Base-by-base conservation (phyloP, 495 filamentous ascomycete species). In the Ramalina intermedia region DNA sequence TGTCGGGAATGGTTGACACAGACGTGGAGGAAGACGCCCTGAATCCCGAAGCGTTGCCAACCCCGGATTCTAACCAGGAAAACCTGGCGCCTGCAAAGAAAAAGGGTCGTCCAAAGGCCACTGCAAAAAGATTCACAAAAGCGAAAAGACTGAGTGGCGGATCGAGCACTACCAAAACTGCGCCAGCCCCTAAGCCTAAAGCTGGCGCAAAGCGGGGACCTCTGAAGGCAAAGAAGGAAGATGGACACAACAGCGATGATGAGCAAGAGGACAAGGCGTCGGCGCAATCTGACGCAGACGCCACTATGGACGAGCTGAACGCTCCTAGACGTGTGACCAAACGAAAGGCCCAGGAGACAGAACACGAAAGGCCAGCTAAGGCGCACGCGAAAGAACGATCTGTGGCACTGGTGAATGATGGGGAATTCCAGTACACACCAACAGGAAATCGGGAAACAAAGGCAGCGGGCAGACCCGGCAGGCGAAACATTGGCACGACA, bases 1-100 rank as follows among this genome's bases (percentile, higher is more conserved):
- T 85, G 21, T 74, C 81, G 51, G 74, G 69, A n/a, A 65, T 82
- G 41, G 68, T 81, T 35, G 81, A 79, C 50, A 83, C 79, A 37
- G 81, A 84, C 46, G 76, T 78, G 53, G 82, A 87, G 43, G 79
- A 82, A 63, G 67, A 70, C 27, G 65, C 65, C 47, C 60, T 63
- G 44, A 45, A 59, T 17, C 52, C 50, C 45, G 61, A 63, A 48
- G 52, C 61, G 36, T 58, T 69, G 47, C 66, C 64, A 7, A 65
- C 61, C 11, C 58, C 63, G 36, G 64, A 67, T 52, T 58, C 61
- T 18, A 54, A 60, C 6, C 61, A 65, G 36, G 67, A 71, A 40
- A 66, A 67, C 38, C 54, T 26, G 18, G 51, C 52, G 6, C 41
- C 69, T 9, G 56, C 54, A 20, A 61, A 58, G 46, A 73, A 64